Evolutionary conservation across 2,329 filamentous ascomycete species (phyloP), one percentile per base, ranked within the genome.

Genomic region (Zymoseptoria crescenta): DNA sequence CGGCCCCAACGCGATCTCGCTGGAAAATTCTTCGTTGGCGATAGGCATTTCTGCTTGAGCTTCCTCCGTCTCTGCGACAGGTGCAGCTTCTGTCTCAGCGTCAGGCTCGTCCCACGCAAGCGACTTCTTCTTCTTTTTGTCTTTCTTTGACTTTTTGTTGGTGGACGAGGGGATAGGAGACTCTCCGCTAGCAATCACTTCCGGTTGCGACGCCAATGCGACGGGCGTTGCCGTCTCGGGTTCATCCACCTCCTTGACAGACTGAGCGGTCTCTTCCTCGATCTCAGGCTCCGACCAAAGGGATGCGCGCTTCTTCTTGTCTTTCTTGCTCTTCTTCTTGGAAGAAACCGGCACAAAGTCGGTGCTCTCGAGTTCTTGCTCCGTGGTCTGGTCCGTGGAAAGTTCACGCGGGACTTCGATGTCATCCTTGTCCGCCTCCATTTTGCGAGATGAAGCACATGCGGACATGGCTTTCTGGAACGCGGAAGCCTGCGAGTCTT

Each of bases 111-210:
- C 45, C 62, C 59, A 62, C 7, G 56, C 49, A 8, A 52, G 20
- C 8, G 57, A 54, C 29, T 63, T 62, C 62, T 76, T 75, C 50
- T 75, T 74, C 61, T 75, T 74, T 60, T 75, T 75, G 60, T 75
- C 75, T 27, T 74, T 72, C 57, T 76, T 77, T 64, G 75, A 74
- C 50, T 70, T 69, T 59, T 69, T 66, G 59, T 71, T 70, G 52
- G 24, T 4, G 24, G 7, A 48, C 21, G 57, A 55, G 8, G 30
- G 35, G 10, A 30, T 10, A 30, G 56, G 29, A 49, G 65, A 3
- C 8, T 28, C 21, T n/a, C 19, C 49, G 8, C n/a, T 30, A 13
- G 49, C 19, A 13, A 21, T 21, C 3, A 6, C 49, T 51, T 20
- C 49, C 4, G 24, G 24, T 24, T 4, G 24, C 24, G 24, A 24